Base-by-base conservation (phyloP, 768 basidiomycete species). In the Boletus vermiculosoides region DNA sequence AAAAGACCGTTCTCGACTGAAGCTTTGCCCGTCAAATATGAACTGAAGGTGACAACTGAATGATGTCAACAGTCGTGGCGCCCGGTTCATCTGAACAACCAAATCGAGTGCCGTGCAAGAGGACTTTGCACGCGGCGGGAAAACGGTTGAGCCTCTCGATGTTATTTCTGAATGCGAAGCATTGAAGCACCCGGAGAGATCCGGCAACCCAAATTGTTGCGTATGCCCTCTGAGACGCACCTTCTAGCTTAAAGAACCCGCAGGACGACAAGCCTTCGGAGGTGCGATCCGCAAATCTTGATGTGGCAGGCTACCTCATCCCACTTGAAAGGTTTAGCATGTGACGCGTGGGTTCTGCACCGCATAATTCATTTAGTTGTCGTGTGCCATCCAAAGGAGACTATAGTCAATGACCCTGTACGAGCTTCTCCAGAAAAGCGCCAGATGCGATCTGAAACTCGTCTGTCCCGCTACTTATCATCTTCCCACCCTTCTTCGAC, bases 381-480 rank as follows among this genome's bases (percentile, higher is more conserved):
- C 25, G 37, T 15, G 37, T 39, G 37, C 25, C 39, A 25, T 28
- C 54, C 39, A 58, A 25, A 25, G n/a, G 9, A 16, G 15, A 34
- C 33, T 59, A 66, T 58, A 48, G 8, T 46, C 53, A 36, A 55
- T 62, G 54, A 37, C 70, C 54, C 13, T 69, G 59, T 22, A 84
- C 80, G 56, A 90, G 68, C 66, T 79, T 84, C 68, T 86, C 86
- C 63, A 91, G 67, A n/a, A 77, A 80, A 62, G 79, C 72, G 3
- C 83, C 82, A 25, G 83, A 80, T 48, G 86, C 81, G 56, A 92
- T 80, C 73, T 94, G 92, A 76, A 93, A 94, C 69, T 94, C 92
- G 30, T 80, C 81, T 18, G 78, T 76, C 40, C 85, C 86, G 52
- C 78, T 83, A 61, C 83, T 83, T 59, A 83, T 76, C 82, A 92